These are phyloP conservation scores for Taiozyma onychis DNA, from an alignment of 1,139 yeast species.

Conservation along the genomic window DNA sequence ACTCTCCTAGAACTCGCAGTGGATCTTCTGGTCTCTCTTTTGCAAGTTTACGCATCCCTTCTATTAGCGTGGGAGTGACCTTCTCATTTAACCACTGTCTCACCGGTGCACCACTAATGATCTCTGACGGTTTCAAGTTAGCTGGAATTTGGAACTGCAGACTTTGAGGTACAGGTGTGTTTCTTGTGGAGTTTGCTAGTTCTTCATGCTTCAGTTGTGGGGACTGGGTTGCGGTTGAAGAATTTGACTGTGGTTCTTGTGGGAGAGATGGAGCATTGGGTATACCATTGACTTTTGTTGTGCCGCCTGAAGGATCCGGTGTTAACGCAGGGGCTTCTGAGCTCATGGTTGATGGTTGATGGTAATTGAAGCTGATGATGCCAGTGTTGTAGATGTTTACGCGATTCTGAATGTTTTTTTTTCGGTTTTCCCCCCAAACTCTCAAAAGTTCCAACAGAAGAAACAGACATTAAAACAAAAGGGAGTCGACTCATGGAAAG, in stretches of 20 bases:
- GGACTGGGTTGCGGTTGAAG: constrained; percentile 1
- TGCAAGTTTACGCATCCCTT: constrained; percentile 62
- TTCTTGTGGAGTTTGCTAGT: constrained; percentile 1
- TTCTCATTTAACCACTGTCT: constrained; percentile 72
- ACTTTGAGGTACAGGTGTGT: constrained; percentile 13
- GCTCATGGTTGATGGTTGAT: background rate
- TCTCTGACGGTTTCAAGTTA: constrained; percentile 33
- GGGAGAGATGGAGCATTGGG: background rate
- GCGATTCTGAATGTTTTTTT: background rate
- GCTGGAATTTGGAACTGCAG: constrained; percentile 17
- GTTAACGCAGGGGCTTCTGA: background rate
- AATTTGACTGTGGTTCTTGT: constrained; percentile 4
- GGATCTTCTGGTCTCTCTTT: constrained; percentile 64
- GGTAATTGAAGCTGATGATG: background rate
- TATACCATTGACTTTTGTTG: background rate
- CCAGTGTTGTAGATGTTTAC: background rate
- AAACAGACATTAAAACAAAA: background rate
- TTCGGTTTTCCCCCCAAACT: background rate
- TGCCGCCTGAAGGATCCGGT: background rate
- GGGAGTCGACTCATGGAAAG: too few relatives aligned
- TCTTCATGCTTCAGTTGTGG: constrained; percentile 7
- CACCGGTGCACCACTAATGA: constrained; percentile 77
- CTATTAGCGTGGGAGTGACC: constrained; percentile 60
- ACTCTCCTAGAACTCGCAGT: constrained; percentile 63
- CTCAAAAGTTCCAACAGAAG: background rate